Percentiles rank a stretch among this genome's conserved stretches.
Conservation (phyloP, 768 basidiomycete genomes). For the Baorangia bicolor region DNA sequence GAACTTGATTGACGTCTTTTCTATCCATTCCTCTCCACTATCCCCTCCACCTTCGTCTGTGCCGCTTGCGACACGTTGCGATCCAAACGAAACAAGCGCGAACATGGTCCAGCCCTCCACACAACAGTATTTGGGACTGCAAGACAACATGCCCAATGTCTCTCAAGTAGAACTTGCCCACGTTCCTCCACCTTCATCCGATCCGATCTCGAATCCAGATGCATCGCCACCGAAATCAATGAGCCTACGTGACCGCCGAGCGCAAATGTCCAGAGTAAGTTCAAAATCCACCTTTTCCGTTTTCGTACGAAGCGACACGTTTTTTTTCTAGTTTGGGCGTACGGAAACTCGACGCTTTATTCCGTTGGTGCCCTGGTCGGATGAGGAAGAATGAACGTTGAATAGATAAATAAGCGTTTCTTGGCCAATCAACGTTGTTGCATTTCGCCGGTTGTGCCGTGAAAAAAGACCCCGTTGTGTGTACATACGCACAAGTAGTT, state of each 20-base stretch:
- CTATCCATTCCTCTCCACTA: constrained; percentile 16
- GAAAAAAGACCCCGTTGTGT: constrained; percentile 6
- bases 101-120: neutral
- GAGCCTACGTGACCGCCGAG: constrained; percentile 33
- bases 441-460: constrained; percentile 13
- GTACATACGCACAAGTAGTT: neutral
- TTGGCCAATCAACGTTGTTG: constrained; percentile 16
- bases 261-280: constrained; percentile 30
- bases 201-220: neutral
- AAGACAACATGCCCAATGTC: neutral
- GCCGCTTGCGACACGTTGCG: neutral
- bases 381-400: constrained; percentile 26
- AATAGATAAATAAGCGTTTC: constrained; percentile 12
- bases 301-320: neutral
- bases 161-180: neutral
- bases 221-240: constrained; percentile 25
- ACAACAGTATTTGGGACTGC: neutral
- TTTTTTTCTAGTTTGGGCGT: constrained; percentile 23
- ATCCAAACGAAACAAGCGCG: neutral
- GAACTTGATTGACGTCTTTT: constrained; percentile 7
- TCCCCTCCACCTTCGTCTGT: constrained; percentile 12
- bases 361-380: constrained; percentile 31
- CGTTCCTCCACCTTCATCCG: neutral
- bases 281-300: neutral
- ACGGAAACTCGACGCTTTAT: constrained; percentile 30